These are phyloP conservation scores for Neurospora cerealis DNA, from an alignment of 495 filamentous ascomycete species.

Conservation along the genomic window DNA sequence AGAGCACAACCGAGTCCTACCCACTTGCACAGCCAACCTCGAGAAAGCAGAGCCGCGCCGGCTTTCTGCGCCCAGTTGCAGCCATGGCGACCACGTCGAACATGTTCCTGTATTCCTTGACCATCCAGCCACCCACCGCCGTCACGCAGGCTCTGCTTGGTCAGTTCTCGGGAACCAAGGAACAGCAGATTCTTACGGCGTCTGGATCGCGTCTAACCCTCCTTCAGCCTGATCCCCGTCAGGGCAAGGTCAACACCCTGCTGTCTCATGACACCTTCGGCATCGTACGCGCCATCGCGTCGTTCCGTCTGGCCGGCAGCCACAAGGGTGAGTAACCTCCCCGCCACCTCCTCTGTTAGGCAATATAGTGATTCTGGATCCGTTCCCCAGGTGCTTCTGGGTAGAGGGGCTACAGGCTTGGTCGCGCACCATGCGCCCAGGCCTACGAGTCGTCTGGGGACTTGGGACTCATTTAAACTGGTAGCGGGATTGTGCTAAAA, in stretches of 20 bases:
- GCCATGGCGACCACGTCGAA: conserved; percentile 94
- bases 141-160: conserved; percentile 84
- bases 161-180: conserved; percentile 87
- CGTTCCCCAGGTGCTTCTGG: conserved; percentile 38
- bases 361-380: conserved; percentile 92
- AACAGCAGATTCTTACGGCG: conserved; percentile 93
- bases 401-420: not conserved
- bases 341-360: conserved; percentile 33
- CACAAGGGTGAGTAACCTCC: conserved; percentile 76
- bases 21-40: not conserved
- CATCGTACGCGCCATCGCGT: conserved; percentile 77
- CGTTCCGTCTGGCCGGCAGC: conserved; percentile 85
- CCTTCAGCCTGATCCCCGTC: conserved; percentile 71
- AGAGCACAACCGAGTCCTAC: not conserved
- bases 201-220: conserved; percentile 85
- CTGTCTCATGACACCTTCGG: conserved; percentile 91
- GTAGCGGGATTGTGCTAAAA: conserved; percentile 49
- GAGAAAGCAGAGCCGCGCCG: conserved; percentile 35
- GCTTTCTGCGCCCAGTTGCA: conserved; percentile 36
- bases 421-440: conserved; percentile 10
- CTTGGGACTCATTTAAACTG: conserved; percentile 6
- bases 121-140: conserved; percentile 81
- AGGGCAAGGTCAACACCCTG: conserved; percentile 75
- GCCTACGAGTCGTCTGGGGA: conserved; percentile 12
- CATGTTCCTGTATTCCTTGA: conserved; percentile 96